A percentile compares a stretch with the other conserved stretches of the same genome.
phyloP scores from a whole-genome alignment of 345 rosid genomes.

The Viola odorata region DNA sequence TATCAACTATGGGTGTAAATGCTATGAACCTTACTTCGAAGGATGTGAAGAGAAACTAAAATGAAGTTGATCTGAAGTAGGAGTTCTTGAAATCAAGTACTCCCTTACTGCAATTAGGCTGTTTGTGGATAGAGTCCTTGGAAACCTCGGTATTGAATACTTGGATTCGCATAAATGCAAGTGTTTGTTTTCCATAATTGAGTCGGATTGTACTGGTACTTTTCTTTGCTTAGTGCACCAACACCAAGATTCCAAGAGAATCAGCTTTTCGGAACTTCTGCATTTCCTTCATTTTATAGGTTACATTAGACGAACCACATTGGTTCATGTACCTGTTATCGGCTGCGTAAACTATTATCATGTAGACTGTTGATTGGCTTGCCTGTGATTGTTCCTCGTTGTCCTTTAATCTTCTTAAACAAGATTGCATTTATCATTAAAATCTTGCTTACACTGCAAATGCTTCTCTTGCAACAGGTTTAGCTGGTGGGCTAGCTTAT shows the following conservation, averaged over 20 bases:
- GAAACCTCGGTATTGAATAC: no score
- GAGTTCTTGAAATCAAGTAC: no score
- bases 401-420: background rate
- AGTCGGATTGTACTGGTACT: background rate
- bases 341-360: no score
- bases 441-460: constrained; percentile 1
- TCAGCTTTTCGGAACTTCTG: background rate
- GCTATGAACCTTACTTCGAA: background rate
- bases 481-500: constrained; percentile 58
- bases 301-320: no score
- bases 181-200: background rate
- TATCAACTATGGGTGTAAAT: background rate
- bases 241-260: background rate
- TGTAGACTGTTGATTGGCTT: background rate
- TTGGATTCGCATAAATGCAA: no score
- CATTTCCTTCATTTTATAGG: background rate
- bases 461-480: constrained; percentile 35
- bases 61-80: no score
- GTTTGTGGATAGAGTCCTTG: no score
- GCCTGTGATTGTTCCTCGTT: background rate
- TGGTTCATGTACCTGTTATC: no score
- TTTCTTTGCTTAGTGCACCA: background rate
- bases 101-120: no score
- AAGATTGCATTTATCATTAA: background rate
- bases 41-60: background rate